phyloP scores from a whole-genome alignment of 2,329 filamentous ascomycete species.

The Raffaelea deltoideospora region DNA sequence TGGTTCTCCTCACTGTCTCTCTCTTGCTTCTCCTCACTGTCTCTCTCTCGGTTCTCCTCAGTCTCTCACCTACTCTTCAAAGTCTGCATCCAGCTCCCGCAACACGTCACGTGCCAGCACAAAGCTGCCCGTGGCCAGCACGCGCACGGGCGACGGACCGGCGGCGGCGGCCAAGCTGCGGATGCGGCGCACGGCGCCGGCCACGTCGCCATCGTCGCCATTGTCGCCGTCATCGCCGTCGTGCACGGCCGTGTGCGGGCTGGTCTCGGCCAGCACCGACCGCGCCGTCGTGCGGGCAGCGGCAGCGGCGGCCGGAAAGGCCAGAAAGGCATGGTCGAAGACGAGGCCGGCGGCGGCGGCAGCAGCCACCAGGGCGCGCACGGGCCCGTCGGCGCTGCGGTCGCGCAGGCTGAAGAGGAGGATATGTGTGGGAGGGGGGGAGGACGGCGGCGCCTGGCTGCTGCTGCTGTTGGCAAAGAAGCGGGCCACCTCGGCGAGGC shows the following conservation, averaged over 20 bases:
- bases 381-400: constrained; percentile 37
- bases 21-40: too few species aligned
- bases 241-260: constrained; percentile 9
- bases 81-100: constrained; percentile 9
- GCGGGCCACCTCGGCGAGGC: constrained; percentile 61
- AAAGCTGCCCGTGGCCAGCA: constrained; percentile 31
- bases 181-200: constrained; percentile 36
- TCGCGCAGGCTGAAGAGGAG: constrained; percentile 85
- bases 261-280: not conserved
- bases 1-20: too few species aligned
- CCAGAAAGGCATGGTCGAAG: constrained; percentile 10
- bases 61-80: constrained; percentile 6
- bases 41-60: too few species aligned
- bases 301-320: constrained; percentile 6
- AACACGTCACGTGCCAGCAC: constrained; percentile 28
- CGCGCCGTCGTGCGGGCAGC: not conserved
- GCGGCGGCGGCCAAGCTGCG: constrained; percentile 16
- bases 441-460: constrained; percentile 10
- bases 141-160: constrained; percentile 20
- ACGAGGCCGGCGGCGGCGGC: constrained; percentile 15
- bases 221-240: constrained; percentile 16
- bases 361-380: constrained; percentile 28
- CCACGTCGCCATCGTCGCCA: constrained; percentile 36
- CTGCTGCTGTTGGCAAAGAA: constrained; percentile 51
- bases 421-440: constrained; percentile 19